Conservation (phyloP, 2,329 filamentous ascomycete genomes). For the Ceratocystis alfenasii region DNA sequence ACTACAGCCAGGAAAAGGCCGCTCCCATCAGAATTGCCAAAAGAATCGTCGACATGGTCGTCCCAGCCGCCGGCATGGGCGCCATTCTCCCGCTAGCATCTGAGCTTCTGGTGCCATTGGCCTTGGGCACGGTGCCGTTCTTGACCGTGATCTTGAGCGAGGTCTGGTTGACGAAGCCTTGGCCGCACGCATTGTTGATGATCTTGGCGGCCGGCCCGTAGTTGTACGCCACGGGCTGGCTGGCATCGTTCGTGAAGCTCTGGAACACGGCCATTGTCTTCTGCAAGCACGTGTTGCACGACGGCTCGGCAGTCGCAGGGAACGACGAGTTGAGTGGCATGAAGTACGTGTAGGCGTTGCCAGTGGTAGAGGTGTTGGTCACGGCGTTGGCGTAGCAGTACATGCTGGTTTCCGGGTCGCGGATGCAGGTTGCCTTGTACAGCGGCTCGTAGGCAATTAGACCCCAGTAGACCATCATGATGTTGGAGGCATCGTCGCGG, state of each 20-base stretch:
- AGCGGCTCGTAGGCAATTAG: slow-evolving; percentile 65
- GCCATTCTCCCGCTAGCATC: not conserved
- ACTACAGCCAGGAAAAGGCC: not conserved
- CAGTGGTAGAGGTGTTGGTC: slow-evolving; percentile 57
- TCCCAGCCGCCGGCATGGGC: slow-evolving; percentile 3
- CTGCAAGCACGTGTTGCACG: slow-evolving; percentile 63
- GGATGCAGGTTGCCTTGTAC: slow-evolving; percentile 70
- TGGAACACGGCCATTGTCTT: slow-evolving; percentile 75
- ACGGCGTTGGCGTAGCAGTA: slow-evolving; percentile 80
- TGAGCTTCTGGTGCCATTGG: slow-evolving; percentile 6
- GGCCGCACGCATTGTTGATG: slow-evolving; percentile 55
- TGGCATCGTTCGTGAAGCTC: slow-evolving; percentile 51
- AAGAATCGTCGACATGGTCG: not conserved
- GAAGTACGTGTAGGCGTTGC: slow-evolving; percentile 73
- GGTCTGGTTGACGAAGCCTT: slow-evolving; percentile 45
- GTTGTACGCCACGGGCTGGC: slow-evolving; percentile 52
- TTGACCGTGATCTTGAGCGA: slow-evolving; percentile 29
- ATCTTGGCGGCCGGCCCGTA: slow-evolving; percentile 61
- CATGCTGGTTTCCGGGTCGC: slow-evolving; percentile 48
- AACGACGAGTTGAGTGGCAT: slow-evolving; percentile 65
- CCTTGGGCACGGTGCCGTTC: slow-evolving; percentile 23
- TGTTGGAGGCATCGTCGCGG: slow-evolving; percentile 51
- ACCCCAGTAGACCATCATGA: slow-evolving; percentile 62
- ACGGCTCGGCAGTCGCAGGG: slow-evolving; percentile 54
- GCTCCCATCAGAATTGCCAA: slow-evolving; percentile 10